Conservation (phyloP, 1,139 yeast species). For the Meyerozyma athensensis region DNA sequence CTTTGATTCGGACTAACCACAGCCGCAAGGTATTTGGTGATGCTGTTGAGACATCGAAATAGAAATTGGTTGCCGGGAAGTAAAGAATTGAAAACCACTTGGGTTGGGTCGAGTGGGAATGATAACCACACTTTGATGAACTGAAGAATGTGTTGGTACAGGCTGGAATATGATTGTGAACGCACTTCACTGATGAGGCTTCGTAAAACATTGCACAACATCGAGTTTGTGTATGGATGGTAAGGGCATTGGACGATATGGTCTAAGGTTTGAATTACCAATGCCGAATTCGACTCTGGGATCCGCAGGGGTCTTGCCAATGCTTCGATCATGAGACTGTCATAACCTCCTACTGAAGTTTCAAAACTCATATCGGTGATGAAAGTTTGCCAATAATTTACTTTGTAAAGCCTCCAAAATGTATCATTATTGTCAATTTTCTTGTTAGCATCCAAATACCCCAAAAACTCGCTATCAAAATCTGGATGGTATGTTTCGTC, state of each 20-base stretch:
- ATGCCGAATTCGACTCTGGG: background rate
- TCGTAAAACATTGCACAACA: slow-evolving; percentile 12
- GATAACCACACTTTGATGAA: slow-evolving; percentile 27
- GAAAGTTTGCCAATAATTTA: slow-evolving; percentile 30
- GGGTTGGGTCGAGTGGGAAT: slow-evolving; percentile 12
- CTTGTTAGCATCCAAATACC: slow-evolving; percentile 16
- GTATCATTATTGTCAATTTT: slow-evolving; percentile 10
- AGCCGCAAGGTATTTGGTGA: slow-evolving; percentile 12
- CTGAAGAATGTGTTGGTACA: slow-evolving; percentile 7
- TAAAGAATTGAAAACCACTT: slow-evolving; percentile 25
- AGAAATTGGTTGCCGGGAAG: slow-evolving; percentile 28
- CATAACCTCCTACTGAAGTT: slow-evolving; percentile 11
- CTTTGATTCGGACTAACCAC: slow-evolving; percentile 2
- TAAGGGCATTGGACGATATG: slow-evolving; percentile 3
- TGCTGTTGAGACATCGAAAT: slow-evolving; percentile 20
- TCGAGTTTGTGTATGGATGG: slow-evolving; percentile 12
- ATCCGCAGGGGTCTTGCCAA: slow-evolving; percentile 8
- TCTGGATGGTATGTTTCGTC: slow-evolving; percentile 18
- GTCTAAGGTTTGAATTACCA: background rate
- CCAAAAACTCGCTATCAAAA: slow-evolving; percentile 10
- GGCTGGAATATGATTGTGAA: slow-evolving; percentile 14
- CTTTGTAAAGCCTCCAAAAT: slow-evolving; percentile 26
- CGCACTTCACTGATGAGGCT: slow-evolving; percentile 19
- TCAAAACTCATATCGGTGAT: slow-evolving; percentile 13
- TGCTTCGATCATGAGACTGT: slow-evolving; percentile 17